phyloP scores from a whole-genome alignment of 2,329 filamentous ascomycete genomes.

The Claviceps citrina region DNA sequence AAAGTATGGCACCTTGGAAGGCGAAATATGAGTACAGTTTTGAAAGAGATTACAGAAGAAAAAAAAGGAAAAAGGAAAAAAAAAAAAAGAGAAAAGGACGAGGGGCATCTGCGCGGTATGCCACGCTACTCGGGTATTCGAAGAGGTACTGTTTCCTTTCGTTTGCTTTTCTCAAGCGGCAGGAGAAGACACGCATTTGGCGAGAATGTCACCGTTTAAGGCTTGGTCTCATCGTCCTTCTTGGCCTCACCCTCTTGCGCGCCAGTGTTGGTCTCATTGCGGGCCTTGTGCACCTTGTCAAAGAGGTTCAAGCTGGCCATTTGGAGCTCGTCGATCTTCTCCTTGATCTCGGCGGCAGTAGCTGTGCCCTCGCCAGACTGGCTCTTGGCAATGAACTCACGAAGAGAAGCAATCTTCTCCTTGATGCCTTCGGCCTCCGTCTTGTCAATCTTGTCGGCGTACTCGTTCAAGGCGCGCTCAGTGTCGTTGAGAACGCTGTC shows the following conservation, averaged over 20 bases:
- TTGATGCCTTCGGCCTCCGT: conserved; percentile 80
- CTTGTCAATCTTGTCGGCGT: conserved; percentile 93
- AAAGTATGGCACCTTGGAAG: conserved; percentile 19
- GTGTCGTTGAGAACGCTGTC: conserved; percentile 95
- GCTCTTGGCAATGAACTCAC: conserved; percentile 85
- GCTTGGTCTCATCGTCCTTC: conserved; percentile 64
- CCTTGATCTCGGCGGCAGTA: conserved; percentile 87
- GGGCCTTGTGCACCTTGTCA: conserved; percentile 99
- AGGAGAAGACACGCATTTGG: not conserved
- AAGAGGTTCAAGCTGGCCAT: conserved; percentile 90
- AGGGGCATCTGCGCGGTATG: conserved; percentile 18
- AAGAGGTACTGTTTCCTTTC: no score
- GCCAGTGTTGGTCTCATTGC: conserved; percentile 41
- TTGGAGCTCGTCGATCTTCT: conserved; percentile 97
- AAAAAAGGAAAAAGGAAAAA: conserved; percentile 4
- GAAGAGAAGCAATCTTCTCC: conserved; percentile 78
- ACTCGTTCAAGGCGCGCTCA: conserved; percentile 95
- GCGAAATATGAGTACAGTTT: conserved; percentile 35
- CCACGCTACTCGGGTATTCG: conserved; percentile 19
- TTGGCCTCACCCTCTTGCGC: conserved; percentile 49
- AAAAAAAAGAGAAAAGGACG: conserved; percentile 23
- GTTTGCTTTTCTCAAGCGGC: no score
- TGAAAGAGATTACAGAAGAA: no score
- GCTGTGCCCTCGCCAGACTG: conserved; percentile 78
- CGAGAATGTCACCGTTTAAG: conserved; percentile 28